Evolutionary conservation across 345 rosid species (phyloP).

Genomic region (Dipteronia dyeriana): DNA sequence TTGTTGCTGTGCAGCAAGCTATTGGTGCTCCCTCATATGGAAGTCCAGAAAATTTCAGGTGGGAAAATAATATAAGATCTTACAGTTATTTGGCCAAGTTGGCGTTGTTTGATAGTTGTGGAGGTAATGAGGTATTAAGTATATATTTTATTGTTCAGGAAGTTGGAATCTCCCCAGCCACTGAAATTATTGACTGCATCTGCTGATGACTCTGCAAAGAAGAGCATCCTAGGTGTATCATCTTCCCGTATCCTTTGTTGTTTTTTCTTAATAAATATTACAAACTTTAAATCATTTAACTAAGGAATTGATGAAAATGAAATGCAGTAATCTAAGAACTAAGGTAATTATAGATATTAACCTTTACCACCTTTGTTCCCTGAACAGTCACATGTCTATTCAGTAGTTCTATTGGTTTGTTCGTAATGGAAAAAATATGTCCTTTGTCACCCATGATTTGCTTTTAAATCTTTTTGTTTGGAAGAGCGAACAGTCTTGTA

Average conservation of each 20-base stretch:
- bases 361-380: not conserved
- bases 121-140: slow-evolving; percentile 23
- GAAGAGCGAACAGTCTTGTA: not conserved
- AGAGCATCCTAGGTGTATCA: slow-evolving; percentile 59
- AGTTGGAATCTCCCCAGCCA: slow-evolving; percentile 58
- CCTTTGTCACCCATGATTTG: not conserved
- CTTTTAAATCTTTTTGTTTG: not conserved
- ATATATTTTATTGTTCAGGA: slow-evolving; percentile 50
- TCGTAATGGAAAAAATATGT: not conserved
- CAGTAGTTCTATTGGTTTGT: not conserved
- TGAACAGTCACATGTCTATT: not conserved
- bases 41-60: slow-evolving; percentile 64
- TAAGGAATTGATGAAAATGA: not conserved
- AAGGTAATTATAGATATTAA: not conserved
- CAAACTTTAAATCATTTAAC: not conserved
- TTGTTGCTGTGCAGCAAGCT: slow-evolving; percentile 56
- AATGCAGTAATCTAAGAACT: not conserved
- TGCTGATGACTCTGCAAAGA: slow-evolving; percentile 75
- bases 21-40: slow-evolving; percentile 48
- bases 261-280: not conserved
- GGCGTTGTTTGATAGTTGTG: slow-evolving; percentile 1
- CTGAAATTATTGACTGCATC: slow-evolving; percentile 74
- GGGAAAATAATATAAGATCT: slow-evolving; percentile 15
- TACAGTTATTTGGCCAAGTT: slow-evolving; percentile 14
- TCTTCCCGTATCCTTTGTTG: slow-evolving; percentile 77